phyloP scores from a whole-genome alignment of 441 rosid species.

The Capsella rubella region DNA sequence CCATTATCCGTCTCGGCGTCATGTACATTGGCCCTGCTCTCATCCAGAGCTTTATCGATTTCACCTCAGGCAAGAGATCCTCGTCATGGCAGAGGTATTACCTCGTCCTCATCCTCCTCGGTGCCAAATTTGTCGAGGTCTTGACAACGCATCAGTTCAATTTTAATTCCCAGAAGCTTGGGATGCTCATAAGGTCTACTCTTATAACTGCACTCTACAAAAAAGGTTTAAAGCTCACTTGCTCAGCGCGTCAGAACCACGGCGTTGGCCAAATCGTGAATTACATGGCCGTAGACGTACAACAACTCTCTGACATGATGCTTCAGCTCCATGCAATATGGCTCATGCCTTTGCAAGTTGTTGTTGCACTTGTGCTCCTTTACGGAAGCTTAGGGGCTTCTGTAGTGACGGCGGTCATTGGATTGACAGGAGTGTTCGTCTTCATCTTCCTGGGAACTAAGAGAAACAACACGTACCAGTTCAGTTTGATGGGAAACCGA shows the following conservation, averaged over 20 bases:
- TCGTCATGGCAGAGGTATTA: constrained; percentile 82
- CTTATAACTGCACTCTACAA: constrained; percentile 76
- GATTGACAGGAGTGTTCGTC: constrained; percentile 54
- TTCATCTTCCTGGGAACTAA: constrained; percentile 59
- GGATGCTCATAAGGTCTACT: constrained; percentile 82
- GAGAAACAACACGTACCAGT: constrained; percentile 69
- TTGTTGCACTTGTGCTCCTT: constrained; percentile 68
- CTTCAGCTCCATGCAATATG: constrained; percentile 81
- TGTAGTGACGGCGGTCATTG: constrained; percentile 58
- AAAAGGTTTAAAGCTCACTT: constrained; percentile 72
- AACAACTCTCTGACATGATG: constrained; percentile 94
- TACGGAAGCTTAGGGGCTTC: constrained; percentile 65
- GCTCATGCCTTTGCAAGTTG: constrained; percentile 83
- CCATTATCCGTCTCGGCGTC: constrained; percentile 72
- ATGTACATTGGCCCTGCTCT: constrained; percentile 83
- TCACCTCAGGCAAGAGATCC: constrained; percentile 68
- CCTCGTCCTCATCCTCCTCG: constrained; percentile 70
- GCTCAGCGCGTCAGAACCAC: constrained; percentile 89
- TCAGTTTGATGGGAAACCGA: constrained; percentile 68
- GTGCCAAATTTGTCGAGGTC: constrained; percentile 78
- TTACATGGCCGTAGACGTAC: constrained; percentile 95
- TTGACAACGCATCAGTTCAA: constrained; percentile 74
- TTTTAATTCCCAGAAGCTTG: constrained; percentile 87
- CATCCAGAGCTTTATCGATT: constrained; percentile 78
- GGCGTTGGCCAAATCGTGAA: constrained; percentile 95